phyloP scores from a whole-genome alignment of 139 green algal species.

The Astrephomene gubernaculifera region DNA sequence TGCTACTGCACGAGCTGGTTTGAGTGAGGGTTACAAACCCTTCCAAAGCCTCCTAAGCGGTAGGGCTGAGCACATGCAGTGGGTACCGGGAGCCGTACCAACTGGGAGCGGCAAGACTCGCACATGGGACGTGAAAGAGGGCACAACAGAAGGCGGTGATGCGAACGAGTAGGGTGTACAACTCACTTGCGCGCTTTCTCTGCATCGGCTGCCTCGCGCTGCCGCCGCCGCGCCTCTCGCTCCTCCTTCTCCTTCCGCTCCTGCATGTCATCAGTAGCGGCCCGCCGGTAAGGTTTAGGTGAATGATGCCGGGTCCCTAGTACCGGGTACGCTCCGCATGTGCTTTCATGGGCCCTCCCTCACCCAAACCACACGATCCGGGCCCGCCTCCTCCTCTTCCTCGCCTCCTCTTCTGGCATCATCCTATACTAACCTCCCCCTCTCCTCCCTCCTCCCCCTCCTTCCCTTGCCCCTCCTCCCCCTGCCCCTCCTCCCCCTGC shows the following conservation, averaged over 20 bases:
- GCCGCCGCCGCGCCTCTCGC: conserved; percentile 37
- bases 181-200: conserved; percentile 26
- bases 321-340: no score
- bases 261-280: no score
- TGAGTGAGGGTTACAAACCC: no score
- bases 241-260: conserved; percentile 51
- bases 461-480: not conserved
- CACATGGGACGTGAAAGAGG: not conserved
- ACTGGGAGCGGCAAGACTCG: not conserved
- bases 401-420: no score
- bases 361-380: no score
- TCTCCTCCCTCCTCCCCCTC: no score
- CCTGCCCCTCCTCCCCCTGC: not conserved
- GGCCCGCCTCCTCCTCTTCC: no score
- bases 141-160: not conserved
- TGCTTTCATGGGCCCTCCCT: no score
- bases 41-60: not conserved
- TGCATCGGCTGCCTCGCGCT: conserved; percentile 30
- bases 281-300: no score
- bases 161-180: not conserved
- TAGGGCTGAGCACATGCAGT: not conserved
- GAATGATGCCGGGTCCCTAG: no score
- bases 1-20: no score
- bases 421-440: no score
- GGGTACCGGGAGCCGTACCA: not conserved